Evolutionary conservation across 192 early-diverging fungal species (phyloP).

Genomic region (Neocallimastix lanati): DNA sequence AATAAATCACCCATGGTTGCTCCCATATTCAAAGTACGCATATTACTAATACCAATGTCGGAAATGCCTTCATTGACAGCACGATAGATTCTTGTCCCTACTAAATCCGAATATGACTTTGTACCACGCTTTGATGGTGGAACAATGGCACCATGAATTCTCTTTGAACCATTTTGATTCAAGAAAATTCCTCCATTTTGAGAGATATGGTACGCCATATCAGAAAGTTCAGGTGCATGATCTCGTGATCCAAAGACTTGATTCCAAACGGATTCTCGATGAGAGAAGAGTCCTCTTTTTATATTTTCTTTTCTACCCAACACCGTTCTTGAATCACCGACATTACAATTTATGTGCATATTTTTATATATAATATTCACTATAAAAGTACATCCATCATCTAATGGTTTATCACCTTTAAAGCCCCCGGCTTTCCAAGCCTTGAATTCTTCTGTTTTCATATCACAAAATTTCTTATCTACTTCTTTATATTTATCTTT

Average conservation of each 20-base stretch:
- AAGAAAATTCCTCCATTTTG: constrained; percentile 28
- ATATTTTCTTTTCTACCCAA: constrained; percentile 15
- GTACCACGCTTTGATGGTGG: constrained; percentile 1
- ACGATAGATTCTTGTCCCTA: constrained; percentile 26
- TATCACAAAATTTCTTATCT: constrained; percentile 24
- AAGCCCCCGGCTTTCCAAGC: constrained; percentile 17
- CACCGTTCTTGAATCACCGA: background rate
- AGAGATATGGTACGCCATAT: constrained; percentile 29
- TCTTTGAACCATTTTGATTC: constrained; percentile 18
- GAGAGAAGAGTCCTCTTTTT: background rate
- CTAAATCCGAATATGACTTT: constrained; percentile 23
- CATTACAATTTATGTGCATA: constrained; percentile 31
- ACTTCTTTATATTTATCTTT: constrained; percentile 15
- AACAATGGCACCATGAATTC: constrained; percentile 9
- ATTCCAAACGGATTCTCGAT: constrained; percentile 12
- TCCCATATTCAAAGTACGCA: constrained; percentile 34
- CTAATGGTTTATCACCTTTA: constrained; percentile 2
- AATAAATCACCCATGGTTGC: constrained; percentile 42
- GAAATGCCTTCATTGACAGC: constrained; percentile 18
- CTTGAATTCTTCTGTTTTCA: constrained; percentile 27
- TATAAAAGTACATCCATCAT: constrained; percentile 33
- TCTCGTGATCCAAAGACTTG: constrained; percentile 22
- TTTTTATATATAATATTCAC: constrained; percentile 23
- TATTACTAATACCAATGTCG: constrained; percentile 29
- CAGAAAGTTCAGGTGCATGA: constrained; percentile 39